Evolutionary conservation across 2,329 filamentous ascomycete species (phyloP), one percentile per base, ranked within the genome.

Genomic region (Fusarium irregulare): DNA sequence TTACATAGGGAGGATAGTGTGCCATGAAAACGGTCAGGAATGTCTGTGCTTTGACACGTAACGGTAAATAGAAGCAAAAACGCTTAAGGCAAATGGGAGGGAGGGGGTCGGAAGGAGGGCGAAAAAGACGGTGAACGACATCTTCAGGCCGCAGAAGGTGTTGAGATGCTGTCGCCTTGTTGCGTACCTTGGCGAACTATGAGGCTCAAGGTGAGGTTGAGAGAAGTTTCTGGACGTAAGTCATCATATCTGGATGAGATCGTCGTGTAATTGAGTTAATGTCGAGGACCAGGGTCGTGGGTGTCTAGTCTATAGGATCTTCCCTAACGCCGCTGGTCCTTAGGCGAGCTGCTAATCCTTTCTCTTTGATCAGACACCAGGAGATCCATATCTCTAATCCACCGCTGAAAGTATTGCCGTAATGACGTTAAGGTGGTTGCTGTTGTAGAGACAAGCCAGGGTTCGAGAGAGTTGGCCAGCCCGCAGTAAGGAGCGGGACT

Each of bases 61-160:
- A 37, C 34, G 34, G 34, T 12, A 37, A 37, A 37, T 7, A 51
- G 21, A 53, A 53, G 34, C 18, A 53, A 53, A 16, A 7, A 3
- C 10, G 5, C 6, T n/a, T 6, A 37, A 6, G 5, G 3, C 18
- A 27, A 6, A 20, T 10, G n/a, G n/a, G n/a, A n/a, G n/a, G n/a
- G n/a, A n/a, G n/a, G n/a, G n/a, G n/a, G n/a, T n/a, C n/a, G n/a
- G n/a, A n/a, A n/a, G n/a, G n/a, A 13, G 16, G 11, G 16, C 20
- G 20, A 34, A 28, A 50, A 34, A 50, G 28, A 50, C 47, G 47
- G 47, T 50, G 47, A 50, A 37, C 16, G 7, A 50, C 10, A 23
- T 34, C 13, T 25, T 23, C 28, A 34, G 47, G 30, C 21, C 30
- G 18, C 7, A 10, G 20, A n/a, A 37, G 28, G 47, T 34, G 34